A percentile compares a stretch with the other conserved stretches of the same genome.
These are phyloP conservation scores for Psilocybe azurescens DNA, from an alignment of 768 basidiomycete genomes.

Conservation along the genomic window DNA sequence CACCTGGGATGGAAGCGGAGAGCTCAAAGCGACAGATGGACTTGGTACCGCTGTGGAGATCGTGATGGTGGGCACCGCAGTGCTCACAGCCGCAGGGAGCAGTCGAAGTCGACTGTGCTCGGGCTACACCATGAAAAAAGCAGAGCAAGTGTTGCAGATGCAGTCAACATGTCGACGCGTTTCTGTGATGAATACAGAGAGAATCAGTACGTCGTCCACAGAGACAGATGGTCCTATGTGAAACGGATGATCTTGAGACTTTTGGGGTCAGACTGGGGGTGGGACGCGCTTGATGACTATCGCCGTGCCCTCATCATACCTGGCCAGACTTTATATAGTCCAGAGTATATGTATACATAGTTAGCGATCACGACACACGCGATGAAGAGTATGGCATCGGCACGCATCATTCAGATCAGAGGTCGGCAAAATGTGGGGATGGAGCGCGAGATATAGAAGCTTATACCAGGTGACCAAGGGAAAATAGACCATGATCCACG, in stretches of 20 bases:
- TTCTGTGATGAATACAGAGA: not conserved
- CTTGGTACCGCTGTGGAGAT: slow-evolving; percentile 69
- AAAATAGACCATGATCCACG: slow-evolving; percentile 11
- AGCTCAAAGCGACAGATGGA: slow-evolving; percentile 57
- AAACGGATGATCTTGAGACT: slow-evolving; percentile 2
- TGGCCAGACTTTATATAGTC: slow-evolving; percentile 19
- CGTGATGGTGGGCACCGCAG: slow-evolving; percentile 38
- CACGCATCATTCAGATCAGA: slow-evolving; percentile 21
- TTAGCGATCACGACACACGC: slow-evolving; percentile 5
- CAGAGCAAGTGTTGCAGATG: slow-evolving; percentile 22
- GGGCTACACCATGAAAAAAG: slow-evolving; percentile 12
- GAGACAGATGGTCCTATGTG: not conserved
- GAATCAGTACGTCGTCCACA: not conserved
- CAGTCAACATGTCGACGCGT: slow-evolving; percentile 29
- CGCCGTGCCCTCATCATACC: not conserved
- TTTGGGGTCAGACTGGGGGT: slow-evolving; percentile 3
- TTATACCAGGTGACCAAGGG: slow-evolving; percentile 14
- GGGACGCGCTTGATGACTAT: not conserved
- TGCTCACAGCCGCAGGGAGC: slow-evolving; percentile 17
- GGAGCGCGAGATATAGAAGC: slow-evolving; percentile 27
- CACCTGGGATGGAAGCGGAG: slow-evolving; percentile 67
- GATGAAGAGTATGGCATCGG: slow-evolving; percentile 17
- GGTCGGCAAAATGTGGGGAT: slow-evolving; percentile 22
- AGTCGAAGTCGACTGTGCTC: slow-evolving; percentile 21
- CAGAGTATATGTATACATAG: slow-evolving; percentile 1